Percentiles rank a stretch among this genome's conserved stretches.
Conservation (phyloP, 2,329 filamentous ascomycete genomes). For the Sporothrix variecibatus region DNA sequence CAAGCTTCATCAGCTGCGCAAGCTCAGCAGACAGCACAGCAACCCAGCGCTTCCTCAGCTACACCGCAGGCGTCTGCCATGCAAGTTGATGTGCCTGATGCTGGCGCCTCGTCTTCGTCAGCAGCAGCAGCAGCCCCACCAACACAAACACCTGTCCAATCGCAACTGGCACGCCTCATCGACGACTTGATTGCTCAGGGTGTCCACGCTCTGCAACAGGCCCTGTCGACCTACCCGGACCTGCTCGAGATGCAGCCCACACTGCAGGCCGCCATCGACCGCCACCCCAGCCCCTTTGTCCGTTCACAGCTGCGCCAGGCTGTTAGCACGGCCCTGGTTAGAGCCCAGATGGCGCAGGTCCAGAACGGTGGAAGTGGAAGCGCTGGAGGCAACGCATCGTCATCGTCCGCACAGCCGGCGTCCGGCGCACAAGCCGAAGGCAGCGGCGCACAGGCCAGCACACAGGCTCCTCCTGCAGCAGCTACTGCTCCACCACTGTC, state of each 20-base stretch:
- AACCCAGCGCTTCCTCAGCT: background rate
- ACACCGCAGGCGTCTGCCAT: slow-evolving; percentile 7
- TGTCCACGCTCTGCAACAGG: slow-evolving; percentile 48
- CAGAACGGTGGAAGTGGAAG: slow-evolving; percentile 25
- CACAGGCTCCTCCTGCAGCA: background rate
- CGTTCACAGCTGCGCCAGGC: slow-evolving; percentile 54
- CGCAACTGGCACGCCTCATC: slow-evolving; percentile 54
- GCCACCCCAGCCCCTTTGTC: slow-evolving; percentile 50
- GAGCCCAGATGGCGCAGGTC: slow-evolving; percentile 49
- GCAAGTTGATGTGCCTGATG: slow-evolving; percentile 15
- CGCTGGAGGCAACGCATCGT: background rate
- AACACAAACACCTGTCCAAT: slow-evolving; percentile 41
- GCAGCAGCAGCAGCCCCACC: slow-evolving; percentile 26
- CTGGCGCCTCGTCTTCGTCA: background rate
- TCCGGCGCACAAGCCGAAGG: background rate
- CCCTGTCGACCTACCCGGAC: slow-evolving; percentile 50
- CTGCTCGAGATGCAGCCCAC: slow-evolving; percentile 52
- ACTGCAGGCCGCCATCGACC: slow-evolving; percentile 54
- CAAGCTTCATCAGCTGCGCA: background rate
- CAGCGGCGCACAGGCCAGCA: background rate
- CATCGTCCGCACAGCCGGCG: background rate
- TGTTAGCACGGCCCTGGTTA: slow-evolving; percentile 49
- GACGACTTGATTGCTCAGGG: slow-evolving; percentile 56
- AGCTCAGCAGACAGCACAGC: background rate
- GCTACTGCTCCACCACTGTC: background rate